Evolutionary conservation across 139 green algal genomes (phyloP), one percentile per base, ranked within the genome.

Genomic region (Ostreobium quekettii): DNA sequence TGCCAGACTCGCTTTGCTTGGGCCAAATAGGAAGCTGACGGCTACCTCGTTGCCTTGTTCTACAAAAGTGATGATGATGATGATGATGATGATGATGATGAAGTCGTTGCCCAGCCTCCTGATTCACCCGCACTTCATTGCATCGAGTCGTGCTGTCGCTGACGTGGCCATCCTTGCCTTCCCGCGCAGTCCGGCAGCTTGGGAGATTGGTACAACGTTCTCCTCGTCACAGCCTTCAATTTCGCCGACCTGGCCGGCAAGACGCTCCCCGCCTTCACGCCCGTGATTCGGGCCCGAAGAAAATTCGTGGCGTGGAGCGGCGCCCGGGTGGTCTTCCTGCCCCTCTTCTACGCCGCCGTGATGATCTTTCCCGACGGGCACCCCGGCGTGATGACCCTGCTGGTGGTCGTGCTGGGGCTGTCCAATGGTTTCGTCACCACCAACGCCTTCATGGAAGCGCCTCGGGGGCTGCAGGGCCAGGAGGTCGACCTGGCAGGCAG

Each of bases 131-230:
- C n/a, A n/a, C n/a, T n/a, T n/a, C n/a, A n/a, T n/a, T n/a, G n/a
- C n/a, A n/a, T n/a, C n/a, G n/a, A n/a, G n/a, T n/a, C 46, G 15
- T 53, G 46, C 46, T 15, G 15, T 19, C 46, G 15, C 19, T 53
- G 46, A 53, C 46, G 15, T 53, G 15, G 15, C 46, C 11, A 11
- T 19, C 46, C 46, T 19, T 19, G 15, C 46, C 46, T 53, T 53
- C 46, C 19, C 42, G 39, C 28, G 39, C 79, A 86, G 77, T 87
- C 65, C 6, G 59, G 57, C 2, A 8, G 47, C 31, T 68, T 96
- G 32, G 88, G 85, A 2, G 70, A 75, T 60, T 97, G 91, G 91
- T 97, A 95, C 75, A 76, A 88, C 2, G 67, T 97, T 8, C 56
- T 92, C 6, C 75, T 95, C 2, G 83, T 96, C 63, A 76, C 78